Evolutionary conservation across 2,329 filamentous ascomycete genomes (phyloP), one percentile per base, ranked within the genome.

Genomic region (Apiospora aurea): DNA sequence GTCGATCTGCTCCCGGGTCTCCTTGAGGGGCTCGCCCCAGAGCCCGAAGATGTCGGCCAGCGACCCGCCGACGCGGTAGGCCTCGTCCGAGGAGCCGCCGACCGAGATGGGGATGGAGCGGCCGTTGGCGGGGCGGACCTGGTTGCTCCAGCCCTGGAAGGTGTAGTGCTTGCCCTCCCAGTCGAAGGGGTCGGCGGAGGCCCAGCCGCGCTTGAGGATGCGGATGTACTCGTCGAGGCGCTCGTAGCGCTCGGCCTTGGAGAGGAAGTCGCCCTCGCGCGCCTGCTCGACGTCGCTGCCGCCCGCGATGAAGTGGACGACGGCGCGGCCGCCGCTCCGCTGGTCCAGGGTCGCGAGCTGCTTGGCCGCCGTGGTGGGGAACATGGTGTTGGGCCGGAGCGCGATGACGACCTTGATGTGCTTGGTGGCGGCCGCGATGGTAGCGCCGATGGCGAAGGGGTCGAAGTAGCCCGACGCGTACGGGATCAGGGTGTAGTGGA

Each of bases 301-400:
- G 41, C 89, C 89, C 0, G 89, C 89, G 74, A 91, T 91, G 76
- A 91, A 90, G 75, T 91, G 89, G 14, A 90, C 89, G 0, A 91
- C 88, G 4, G 85, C 88, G 13, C 89, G 86, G 10, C 89, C 89
- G 3, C 79, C 80, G 77, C 87, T 87, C 38, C 91, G 85, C 74
- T 90, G 89, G 74, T 90, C 88, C 0, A 91, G 85, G 0, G 89
- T 91, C 1, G 89, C 88, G 1, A 91, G 84, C 4, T 87, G 85
- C 78, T 90, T 91, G 57, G 89, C 89, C 0, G 89, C 89, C 0
- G 90, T 88, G 1, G 89, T 91, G 4, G 89, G 89, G 76, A 89
- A 90, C 10, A 91, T 77, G 0, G 88, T 90, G 81, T 91, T 91
- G 43, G 89, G 89, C 1, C 89, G 86, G 2, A 91, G 84, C 2